These are phyloP conservation scores for Aspergillus uvarum DNA, from an alignment of 2,329 filamentous ascomycete genomes.

Conservation along the genomic window DNA sequence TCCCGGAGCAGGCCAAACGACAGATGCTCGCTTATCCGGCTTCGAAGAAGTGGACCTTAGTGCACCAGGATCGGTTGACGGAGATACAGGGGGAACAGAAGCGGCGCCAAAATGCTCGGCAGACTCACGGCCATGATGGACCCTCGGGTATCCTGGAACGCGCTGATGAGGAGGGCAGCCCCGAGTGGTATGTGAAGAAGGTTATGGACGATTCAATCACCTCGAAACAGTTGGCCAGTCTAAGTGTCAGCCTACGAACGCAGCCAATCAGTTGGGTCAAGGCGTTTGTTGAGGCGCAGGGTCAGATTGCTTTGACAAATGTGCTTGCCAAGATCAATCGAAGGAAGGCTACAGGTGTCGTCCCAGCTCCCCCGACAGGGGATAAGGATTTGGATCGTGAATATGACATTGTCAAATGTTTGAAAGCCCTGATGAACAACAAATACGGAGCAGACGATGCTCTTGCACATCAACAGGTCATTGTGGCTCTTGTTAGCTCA, in stretches of 20 bases:
- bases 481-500: slow-evolving; percentile 81
- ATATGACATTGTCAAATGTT: slow-evolving; percentile 96
- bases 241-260: slow-evolving; percentile 91
- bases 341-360: slow-evolving; percentile 72
- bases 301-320: slow-evolving; percentile 92
- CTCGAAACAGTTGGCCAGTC: slow-evolving; percentile 83
- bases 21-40: slow-evolving; percentile 97
- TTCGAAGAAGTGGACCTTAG: slow-evolving; percentile 94
- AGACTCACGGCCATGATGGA: slow-evolving; percentile 64
- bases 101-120: slow-evolving; percentile 70
- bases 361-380: slow-evolving; percentile 58
- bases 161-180: slow-evolving; percentile 91
- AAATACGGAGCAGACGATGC: slow-evolving; percentile 98
- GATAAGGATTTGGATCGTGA: slow-evolving; percentile 86
- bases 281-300: slow-evolving; percentile 94
- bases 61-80: slow-evolving; percentile 90
- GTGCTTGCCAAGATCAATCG: slow-evolving; percentile 92
- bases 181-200: slow-evolving; percentile 96
- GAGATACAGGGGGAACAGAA: slow-evolving; percentile 96
- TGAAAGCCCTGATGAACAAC: slow-evolving; percentile 98
- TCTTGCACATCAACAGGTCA: slow-evolving; percentile 81
- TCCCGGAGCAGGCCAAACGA: slow-evolving; percentile 88
- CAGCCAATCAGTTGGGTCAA: slow-evolving; percentile 98
- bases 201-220: slow-evolving; percentile 96
- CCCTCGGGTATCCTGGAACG: slow-evolving; percentile 68